Conservation (phyloP, 495 filamentous ascomycete genomes). For the Neurospora hispaniola region DNA sequence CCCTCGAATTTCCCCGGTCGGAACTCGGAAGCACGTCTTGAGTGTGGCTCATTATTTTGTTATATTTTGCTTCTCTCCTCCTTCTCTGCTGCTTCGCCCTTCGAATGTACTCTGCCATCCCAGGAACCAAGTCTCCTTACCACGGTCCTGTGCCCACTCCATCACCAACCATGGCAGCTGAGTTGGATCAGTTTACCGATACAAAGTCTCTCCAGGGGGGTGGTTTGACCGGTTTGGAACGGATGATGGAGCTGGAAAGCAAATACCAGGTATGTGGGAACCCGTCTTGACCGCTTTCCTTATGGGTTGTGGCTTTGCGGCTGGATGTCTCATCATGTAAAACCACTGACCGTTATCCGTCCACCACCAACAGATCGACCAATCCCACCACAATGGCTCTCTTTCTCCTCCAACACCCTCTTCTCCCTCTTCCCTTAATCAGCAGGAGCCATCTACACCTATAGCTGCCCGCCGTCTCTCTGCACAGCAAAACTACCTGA, state of each 20-base stretch:
- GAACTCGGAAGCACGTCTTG: neutral
- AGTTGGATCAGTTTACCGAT: neutral
- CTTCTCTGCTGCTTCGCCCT: neutral
- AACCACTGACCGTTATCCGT: slow-evolving; percentile 17
- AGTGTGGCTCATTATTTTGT: neutral
- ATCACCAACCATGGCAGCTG: slow-evolving; percentile 16
- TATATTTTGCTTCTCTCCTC: neutral
- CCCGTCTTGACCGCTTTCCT: slow-evolving; percentile 10
- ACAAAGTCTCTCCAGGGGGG: neutral
- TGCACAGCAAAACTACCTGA: slow-evolving; percentile 19
- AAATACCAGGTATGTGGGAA: slow-evolving; percentile 37
- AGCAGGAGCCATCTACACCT: slow-evolving; percentile 10
- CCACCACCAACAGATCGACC: slow-evolving; percentile 14
- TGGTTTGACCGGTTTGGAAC: slow-evolving; percentile 31
- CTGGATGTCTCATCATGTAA: slow-evolving; percentile 14
- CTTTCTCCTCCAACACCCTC: slow-evolving; percentile 3
- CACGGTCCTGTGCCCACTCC: slow-evolving; percentile 12
- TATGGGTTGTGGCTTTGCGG: neutral
- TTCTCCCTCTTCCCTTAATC: slow-evolving; percentile 7
- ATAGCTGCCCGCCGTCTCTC: slow-evolving; percentile 10
- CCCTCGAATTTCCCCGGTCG: neutral
- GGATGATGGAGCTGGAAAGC: slow-evolving; percentile 43
- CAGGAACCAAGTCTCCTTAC: slow-evolving; percentile 7
- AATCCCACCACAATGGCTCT: slow-evolving; percentile 8
- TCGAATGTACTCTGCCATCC: neutral